Percentiles rank a stretch among this genome's conserved stretches.
Conservation (phyloP, 169 alveolate genomes). For the Plasmodium ovale region DNA sequence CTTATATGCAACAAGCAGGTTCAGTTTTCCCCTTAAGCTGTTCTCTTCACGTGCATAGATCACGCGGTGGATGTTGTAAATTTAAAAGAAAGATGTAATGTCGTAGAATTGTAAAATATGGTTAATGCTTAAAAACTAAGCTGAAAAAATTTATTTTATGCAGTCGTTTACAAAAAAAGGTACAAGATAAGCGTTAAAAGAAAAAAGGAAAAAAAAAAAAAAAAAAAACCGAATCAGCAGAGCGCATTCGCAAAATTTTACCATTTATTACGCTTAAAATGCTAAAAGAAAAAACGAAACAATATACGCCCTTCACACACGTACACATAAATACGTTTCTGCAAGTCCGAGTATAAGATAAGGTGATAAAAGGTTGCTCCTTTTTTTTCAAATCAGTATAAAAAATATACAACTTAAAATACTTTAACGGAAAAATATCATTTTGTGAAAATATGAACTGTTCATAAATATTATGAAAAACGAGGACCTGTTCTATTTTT, state of each 20-base stretch:
- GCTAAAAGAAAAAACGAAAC: constrained; percentile 5
- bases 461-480: constrained; percentile 24
- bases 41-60: background rate
- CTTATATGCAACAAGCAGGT: background rate
- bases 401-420: background rate
- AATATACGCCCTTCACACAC: constrained; percentile 48
- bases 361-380: constrained; percentile 13
- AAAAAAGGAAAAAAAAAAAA: background rate
- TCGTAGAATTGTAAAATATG: constrained; percentile 5
- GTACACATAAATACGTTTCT: constrained; percentile 34
- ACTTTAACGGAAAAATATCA: constrained; percentile 21
- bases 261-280: constrained; percentile 11
- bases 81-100: background rate
- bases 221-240: background rate
- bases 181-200: background rate
- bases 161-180: background rate
- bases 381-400: constrained; percentile 1
- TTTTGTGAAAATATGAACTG: constrained; percentile 7
- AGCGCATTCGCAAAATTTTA: background rate
- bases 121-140: constrained; percentile 16
- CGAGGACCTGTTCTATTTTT: constrained; percentile 14
- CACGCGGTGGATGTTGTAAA: background rate
- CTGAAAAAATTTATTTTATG: constrained; percentile 18
- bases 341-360: constrained; percentile 11
- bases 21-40: background rate